Percentiles rank a stretch among this genome's conserved stretches.
Conservation (phyloP, 176 grass and related monocot species). For the Rhynchospora pubera region DNA sequence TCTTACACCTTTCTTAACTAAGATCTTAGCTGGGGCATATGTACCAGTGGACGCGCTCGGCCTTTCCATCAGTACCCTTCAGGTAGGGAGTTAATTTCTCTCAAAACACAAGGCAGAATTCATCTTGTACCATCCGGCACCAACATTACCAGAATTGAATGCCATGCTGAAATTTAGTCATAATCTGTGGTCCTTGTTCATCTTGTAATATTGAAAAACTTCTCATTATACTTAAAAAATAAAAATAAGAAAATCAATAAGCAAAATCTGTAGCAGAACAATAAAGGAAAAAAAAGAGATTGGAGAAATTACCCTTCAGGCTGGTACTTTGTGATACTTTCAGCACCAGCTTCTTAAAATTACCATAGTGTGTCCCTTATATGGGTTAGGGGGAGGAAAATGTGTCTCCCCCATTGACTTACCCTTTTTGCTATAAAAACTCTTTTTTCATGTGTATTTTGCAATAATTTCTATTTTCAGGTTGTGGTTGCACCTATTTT, state of each 20-base stretch:
- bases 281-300: neutral
- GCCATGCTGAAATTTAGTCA: neutral
- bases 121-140: neutral
- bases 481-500: conserved; percentile 77
- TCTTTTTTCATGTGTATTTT: neutral
- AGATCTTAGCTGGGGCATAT: conserved; percentile 65
- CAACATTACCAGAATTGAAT: neutral
- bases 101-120: neutral
- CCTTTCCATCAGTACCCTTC: conserved; percentile 69
- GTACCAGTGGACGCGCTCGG: conserved; percentile 54
- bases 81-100: conserved; percentile 40
- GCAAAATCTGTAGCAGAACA: neutral
- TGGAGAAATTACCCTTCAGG: neutral
- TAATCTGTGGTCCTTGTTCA: neutral
- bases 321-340: neutral
- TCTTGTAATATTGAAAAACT: neutral
- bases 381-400: neutral
- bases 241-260: neutral
- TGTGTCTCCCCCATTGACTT: neutral
- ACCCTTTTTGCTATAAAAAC: neutral
- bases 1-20: conserved; percentile 69
- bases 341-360: neutral
- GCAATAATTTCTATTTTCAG: conserved; percentile 22
- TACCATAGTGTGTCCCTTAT: neutral
- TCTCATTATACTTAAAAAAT: neutral